Base-by-base conservation (phyloP, 2,329 filamentous ascomycete genomes). In the Fusarium marasasianum region DNA sequence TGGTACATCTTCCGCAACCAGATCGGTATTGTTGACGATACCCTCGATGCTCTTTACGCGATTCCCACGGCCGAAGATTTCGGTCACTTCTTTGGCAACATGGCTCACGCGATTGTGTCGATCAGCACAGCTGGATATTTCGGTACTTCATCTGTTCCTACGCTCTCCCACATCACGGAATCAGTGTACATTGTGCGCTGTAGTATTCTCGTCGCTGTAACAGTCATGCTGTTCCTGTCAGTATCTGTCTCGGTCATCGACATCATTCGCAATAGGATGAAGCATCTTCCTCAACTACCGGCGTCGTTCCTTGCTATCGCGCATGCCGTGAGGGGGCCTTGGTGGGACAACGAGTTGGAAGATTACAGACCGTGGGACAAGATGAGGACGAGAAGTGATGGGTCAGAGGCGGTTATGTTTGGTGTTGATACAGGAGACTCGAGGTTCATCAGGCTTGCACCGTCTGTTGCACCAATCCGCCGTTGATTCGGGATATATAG, bases 51-150 rank as follows among this genome's bases (percentile, higher is more conserved):
- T 2, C 69, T 76, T 1, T 76, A 76, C 51, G 66, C 72, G 8
- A 76, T 76, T 24, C 74, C 74, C 2, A 76, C 74, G 1, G 43
- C 74, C 0, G 71, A 75, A 17, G 74, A 76, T 4, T 37, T 73
- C 0, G 65, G 74, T 1, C 71, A 76, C 45, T 76, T 76, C 47
- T 76, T 76, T 4, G 74, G 74, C 0, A 76, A 76, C 15, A 76
- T 75, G 71, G 74, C 74, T 1, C 71, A 76, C 22, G 74, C 74
- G 0, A 76, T 76, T 1, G 74, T 60, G 4, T 76, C 74, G 0
- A 76, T 76, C 31, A 66, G 65, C 9, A 76, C 74, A 1, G 74
- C 74, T 2, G 74, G 74, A 5, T 76, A 76, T 26, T 76, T 76
- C 24, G 74, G 74, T 3, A 75, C 63, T 2, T 64, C 69, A 1